A percentile compares a stretch with the other conserved stretches of the same genome.
phyloP scores from a whole-genome alignment of 352 stramenopile species.

The Globisporangium splendens region DNA sequence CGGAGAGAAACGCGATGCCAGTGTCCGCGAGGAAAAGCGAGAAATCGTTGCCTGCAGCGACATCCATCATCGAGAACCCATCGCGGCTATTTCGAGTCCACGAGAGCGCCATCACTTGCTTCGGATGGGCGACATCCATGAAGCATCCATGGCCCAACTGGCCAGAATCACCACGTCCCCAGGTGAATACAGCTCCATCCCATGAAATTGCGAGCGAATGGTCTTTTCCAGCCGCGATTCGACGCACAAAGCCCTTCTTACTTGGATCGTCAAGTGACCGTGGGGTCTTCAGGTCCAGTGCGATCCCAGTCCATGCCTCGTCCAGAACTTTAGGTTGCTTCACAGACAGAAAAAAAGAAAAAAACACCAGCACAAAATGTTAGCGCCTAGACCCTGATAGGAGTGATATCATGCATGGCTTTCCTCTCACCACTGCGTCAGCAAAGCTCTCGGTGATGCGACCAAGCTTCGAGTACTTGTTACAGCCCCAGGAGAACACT shows the following conservation, averaged over 20 bases:
- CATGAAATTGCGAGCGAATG: slow-evolving; percentile 62
- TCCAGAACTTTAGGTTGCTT: slow-evolving; percentile 46
- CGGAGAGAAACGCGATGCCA: slow-evolving; percentile 30
- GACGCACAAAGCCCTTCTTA: slow-evolving; percentile 32
- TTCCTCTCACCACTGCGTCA: slow-evolving; percentile 30
- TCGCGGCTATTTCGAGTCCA: slow-evolving; percentile 3
- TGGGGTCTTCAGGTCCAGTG: slow-evolving; percentile 26
- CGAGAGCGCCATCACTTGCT: slow-evolving; percentile 56
- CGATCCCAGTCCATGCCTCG: slow-evolving; percentile 34
- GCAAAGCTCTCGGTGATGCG: slow-evolving; percentile 29
- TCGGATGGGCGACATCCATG: slow-evolving; percentile 57
- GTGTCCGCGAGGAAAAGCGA: slow-evolving; percentile 35
- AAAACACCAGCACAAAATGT: slow-evolving; percentile 1
- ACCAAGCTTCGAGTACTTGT: slow-evolving; percentile 63
- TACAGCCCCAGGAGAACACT: slow-evolving; percentile 74
- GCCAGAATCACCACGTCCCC: slow-evolving; percentile 59
- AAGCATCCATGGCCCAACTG: slow-evolving; percentile 62
- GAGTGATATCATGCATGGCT: no score
- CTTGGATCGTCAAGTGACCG: slow-evolving; percentile 1
- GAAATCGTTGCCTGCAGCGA: slow-evolving; percentile 34
- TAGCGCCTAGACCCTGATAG: slow-evolving; percentile 4
- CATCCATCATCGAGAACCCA: slow-evolving; percentile 20
- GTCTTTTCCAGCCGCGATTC: slow-evolving; percentile 58
- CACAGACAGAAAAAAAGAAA: background rate
- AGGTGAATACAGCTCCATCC: slow-evolving; percentile 59